phyloP scores from a whole-genome alignment of 2,329 filamentous ascomycete genomes.

The Sarocladium kiliense region DNA sequence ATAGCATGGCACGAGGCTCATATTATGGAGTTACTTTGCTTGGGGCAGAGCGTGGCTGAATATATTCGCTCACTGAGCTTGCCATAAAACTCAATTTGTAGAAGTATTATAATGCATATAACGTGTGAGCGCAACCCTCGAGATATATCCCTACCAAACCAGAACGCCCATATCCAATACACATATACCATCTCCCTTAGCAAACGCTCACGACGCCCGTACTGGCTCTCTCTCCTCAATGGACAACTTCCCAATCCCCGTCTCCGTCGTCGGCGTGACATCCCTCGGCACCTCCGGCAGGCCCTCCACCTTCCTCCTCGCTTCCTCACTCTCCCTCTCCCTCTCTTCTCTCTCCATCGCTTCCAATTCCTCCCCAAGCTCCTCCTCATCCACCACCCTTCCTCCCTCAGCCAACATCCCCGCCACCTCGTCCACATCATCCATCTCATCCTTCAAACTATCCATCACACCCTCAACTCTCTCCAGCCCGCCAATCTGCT shows the following conservation, averaged over 20 bases:
- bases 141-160: too few species aligned
- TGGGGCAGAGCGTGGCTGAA: too few species aligned
- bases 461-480: conserved; percentile 73
- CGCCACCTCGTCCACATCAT: conserved; percentile 74
- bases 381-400: conserved; percentile 66
- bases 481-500: conserved; percentile 70
- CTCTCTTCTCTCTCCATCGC: conserved; percentile 60
- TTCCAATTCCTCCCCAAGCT: conserved; percentile 84
- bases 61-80: too few species aligned
- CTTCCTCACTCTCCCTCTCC: conserved; percentile 45
- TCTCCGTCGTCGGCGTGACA: conserved; percentile 31
- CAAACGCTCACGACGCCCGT: background rate
- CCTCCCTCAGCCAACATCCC: conserved; percentile 65
- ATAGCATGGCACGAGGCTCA: background rate
- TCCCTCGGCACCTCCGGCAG: conserved; percentile 34
- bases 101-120: too few species aligned
- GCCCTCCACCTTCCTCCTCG: conserved; percentile 49
- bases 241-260: conserved; percentile 28
- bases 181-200: too few species aligned
- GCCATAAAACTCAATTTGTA: too few species aligned
- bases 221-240: conserved; percentile 15
- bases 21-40: too few species aligned
- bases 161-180: too few species aligned
- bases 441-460: conserved; percentile 72
- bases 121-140: too few species aligned